phyloP scores from a whole-genome alignment of 148 eudicot species.

The Camellia granthamiana region DNA sequence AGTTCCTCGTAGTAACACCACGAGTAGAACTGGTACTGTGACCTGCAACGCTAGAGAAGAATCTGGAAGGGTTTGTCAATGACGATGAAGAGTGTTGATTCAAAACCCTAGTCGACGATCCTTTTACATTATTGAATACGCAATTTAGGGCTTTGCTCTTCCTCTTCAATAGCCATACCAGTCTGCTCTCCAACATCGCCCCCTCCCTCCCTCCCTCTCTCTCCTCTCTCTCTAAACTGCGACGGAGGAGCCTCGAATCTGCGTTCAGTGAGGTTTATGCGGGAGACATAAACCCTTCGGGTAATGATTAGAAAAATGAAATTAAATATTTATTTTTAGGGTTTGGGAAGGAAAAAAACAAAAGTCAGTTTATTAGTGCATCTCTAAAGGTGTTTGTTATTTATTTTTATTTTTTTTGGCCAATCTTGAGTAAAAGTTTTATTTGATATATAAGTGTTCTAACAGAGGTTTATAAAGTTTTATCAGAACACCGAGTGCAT shows the following conservation, averaged over 20 bases:
- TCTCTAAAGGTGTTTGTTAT: too few relatives aligned
- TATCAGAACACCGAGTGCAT: too few relatives aligned
- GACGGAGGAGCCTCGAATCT: not conserved
- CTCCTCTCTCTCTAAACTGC: not conserved
- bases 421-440: too few relatives aligned
- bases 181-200: constrained; percentile 41
- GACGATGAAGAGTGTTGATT: constrained; percentile 24
- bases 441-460: too few relatives aligned
- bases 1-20: constrained; percentile 30
- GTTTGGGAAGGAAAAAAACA: too few relatives aligned
- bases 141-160: constrained; percentile 33
- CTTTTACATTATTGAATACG: constrained; percentile 25
- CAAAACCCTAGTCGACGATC: constrained; percentile 22
- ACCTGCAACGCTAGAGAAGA: constrained; percentile 36
- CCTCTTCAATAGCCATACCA: constrained; percentile 46
- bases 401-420: too few relatives aligned
- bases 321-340: too few relatives aligned
- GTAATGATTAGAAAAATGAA: not conserved
- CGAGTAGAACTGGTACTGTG: constrained; percentile 14
- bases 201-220: constrained; percentile 15
- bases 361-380: too few relatives aligned
- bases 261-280: not conserved
- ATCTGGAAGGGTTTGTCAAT: constrained; percentile 24
- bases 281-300: not conserved
- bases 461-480: too few relatives aligned